Percentiles rank a stretch among this genome's conserved stretches.
Conservation (phyloP, 140 eudicot genomes). For the Ambrosia hybrid region DNA sequence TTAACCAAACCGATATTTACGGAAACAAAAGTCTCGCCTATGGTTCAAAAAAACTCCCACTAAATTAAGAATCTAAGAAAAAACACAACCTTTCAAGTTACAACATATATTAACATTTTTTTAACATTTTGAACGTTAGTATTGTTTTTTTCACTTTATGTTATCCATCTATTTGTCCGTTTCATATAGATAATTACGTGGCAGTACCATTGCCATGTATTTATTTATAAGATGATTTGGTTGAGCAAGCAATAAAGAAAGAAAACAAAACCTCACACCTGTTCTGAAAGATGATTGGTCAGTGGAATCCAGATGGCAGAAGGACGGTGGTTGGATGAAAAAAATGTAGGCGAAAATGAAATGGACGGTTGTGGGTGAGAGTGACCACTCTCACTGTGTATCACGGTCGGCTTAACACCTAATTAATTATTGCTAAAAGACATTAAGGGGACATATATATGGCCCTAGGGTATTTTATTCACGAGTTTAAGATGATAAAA, state of each 20-base stretch:
- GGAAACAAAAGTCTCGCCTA: too few relatives aligned
- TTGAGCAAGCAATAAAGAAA: constrained; percentile 25
- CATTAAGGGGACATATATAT: background rate
- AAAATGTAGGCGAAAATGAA: constrained; percentile 3
- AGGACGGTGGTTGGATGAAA: constrained; percentile 8
- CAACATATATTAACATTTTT: background rate
- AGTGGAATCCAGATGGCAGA: constrained; percentile 29
- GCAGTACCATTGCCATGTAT: constrained; percentile 9
- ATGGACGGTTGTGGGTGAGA: constrained; percentile 44
- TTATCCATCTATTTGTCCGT: background rate
- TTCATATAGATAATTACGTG: constrained; percentile 11
- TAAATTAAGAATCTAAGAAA: too few relatives aligned
- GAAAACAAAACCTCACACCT: background rate
- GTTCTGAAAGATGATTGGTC: constrained; percentile 20
- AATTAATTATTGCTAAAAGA: background rate
- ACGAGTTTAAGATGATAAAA: background rate
- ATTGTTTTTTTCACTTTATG: background rate
- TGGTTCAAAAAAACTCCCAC: too few relatives aligned
- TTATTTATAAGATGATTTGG: constrained; percentile 21
- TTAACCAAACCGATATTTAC: too few relatives aligned
- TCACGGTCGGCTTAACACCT: constrained; percentile 29
- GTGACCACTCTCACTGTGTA: constrained; percentile 12
- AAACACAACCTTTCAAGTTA: background rate
- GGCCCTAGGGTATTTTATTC: background rate
- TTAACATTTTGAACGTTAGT: background rate